These are phyloP conservation scores for Casuarina glauca DNA, from an alignment of 306 rosid species.

Conservation along the genomic window DNA sequence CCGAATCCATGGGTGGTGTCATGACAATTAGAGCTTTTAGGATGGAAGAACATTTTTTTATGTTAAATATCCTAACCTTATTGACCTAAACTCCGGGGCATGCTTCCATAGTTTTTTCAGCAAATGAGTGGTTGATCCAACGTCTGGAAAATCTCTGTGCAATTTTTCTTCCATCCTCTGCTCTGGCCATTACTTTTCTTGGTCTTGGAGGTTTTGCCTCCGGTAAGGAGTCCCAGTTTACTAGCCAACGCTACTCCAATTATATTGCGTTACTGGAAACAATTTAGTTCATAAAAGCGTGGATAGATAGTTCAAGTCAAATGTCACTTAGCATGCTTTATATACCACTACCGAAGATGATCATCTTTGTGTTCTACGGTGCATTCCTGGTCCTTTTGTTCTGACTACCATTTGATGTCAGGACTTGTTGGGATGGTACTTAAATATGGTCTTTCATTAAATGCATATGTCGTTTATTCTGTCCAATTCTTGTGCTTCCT, in stretches of 20 bases:
- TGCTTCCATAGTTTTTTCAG: conserved; percentile 30
- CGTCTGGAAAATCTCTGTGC: conserved; percentile 33
- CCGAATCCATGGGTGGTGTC: conserved; percentile 34
- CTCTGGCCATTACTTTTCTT: conserved; percentile 24
- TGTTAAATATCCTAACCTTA: conserved; percentile 16
- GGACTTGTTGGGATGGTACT: conserved; percentile 41
- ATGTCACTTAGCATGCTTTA: neutral
- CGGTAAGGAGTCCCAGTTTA: conserved; percentile 11
- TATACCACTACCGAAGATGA: too few species aligned
- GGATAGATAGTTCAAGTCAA: neutral
- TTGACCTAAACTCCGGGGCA: conserved; percentile 29
- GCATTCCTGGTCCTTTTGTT: neutral
- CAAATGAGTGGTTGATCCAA: conserved; percentile 36
- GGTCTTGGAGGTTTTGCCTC: conserved; percentile 20
- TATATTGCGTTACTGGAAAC: too few species aligned
- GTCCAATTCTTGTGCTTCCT: conserved; percentile 30
- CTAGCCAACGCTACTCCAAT: neutral
- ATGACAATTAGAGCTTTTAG: conserved; percentile 37
- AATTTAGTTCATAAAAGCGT: too few species aligned
- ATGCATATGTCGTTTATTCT: conserved; percentile 5
- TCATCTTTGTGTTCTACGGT: neutral
- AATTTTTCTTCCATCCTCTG: conserved; percentile 29
- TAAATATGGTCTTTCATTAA: conserved; percentile 31
- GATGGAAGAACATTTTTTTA: conserved; percentile 21
- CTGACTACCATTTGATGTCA: neutral